phyloP scores from a whole-genome alignment of 192 early-diverging fungal species.

The Radiomyces spectabilis region DNA sequence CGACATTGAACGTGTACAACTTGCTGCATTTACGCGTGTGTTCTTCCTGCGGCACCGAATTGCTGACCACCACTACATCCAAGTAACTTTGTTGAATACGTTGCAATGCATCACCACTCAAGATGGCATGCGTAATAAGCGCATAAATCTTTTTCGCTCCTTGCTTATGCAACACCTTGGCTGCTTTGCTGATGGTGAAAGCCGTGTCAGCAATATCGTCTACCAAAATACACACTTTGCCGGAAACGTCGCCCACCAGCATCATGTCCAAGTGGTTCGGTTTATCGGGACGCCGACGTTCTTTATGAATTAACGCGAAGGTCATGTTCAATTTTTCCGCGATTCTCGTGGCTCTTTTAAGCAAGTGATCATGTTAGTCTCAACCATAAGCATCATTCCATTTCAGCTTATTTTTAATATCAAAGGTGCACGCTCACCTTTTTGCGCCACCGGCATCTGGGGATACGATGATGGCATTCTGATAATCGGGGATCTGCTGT shows the following conservation, averaged over 20 bases:
- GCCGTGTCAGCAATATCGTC: constrained; percentile 97
- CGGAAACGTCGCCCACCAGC: constrained; percentile 88
- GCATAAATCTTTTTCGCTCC: constrained; percentile 91
- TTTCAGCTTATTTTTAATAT: neutral
- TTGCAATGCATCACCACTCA: constrained; percentile 76
- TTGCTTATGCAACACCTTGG: constrained; percentile 75
- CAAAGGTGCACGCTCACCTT: constrained; percentile 40
- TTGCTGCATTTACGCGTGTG: constrained; percentile 71
- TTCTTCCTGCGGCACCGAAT: constrained; percentile 90
- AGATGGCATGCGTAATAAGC: constrained; percentile 88
- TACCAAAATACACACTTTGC: constrained; percentile 79
- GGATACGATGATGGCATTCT: constrained; percentile 87
- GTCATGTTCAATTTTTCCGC: constrained; percentile 92
- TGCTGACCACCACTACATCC: constrained; percentile 84
- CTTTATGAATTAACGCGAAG: constrained; percentile 97
- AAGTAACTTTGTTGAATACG: constrained; percentile 76
- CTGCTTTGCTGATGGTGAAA: constrained; percentile 81
- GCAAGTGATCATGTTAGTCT: neutral
- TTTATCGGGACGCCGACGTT: constrained; percentile 61
- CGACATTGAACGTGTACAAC: constrained; percentile 78
- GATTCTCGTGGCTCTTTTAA: constrained; percentile 67
- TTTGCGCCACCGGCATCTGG: constrained; percentile 99
- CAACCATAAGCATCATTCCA: neutral
- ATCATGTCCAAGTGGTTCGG: constrained; percentile 74
- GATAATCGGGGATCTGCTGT: constrained; percentile 76